These are phyloP conservation scores for Rhodotorula sp. DNA, from an alignment of 1,284 basidiomycete genomes.

Conservation along the genomic window DNA sequence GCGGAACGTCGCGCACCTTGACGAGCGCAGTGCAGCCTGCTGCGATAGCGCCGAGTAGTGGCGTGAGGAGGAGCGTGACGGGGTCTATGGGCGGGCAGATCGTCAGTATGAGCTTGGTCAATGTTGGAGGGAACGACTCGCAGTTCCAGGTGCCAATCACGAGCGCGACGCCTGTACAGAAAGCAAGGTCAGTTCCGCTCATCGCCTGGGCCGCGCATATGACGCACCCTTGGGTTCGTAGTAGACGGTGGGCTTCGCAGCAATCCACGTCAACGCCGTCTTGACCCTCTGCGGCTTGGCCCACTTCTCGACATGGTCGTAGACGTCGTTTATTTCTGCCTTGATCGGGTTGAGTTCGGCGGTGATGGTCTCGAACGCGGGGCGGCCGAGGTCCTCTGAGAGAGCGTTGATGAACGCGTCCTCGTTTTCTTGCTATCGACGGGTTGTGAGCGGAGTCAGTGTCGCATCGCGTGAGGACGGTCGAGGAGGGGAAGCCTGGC, in stretches of 20 bases:
- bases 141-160: constrained; percentile 53
- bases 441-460: not conserved
- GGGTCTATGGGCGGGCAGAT: constrained; percentile 1
- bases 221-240: constrained; percentile 50
- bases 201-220: not conserved
- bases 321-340: constrained; percentile 48
- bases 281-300: constrained; percentile 48
- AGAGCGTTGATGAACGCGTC: constrained; percentile 48
- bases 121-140: not conserved
- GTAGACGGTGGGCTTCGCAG: constrained; percentile 49
- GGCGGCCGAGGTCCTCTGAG: constrained; percentile 50
- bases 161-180: constrained; percentile 42
- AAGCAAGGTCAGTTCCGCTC: not conserved
- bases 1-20: too few species aligned
- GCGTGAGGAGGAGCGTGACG: constrained; percentile 46
- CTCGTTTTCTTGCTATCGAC: constrained; percentile 48
- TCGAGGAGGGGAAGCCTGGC: not conserved
- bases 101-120: not conserved
- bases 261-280: constrained; percentile 48
- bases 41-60: constrained; percentile 53
- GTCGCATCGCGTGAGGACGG: not conserved
- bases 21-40: constrained; percentile 52
- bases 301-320: constrained; percentile 51
- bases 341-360: constrained; percentile 48
- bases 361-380: constrained; percentile 50